A percentile compares a stretch with the other conserved stretches of the same genome.
These are phyloP conservation scores for Blastomyces percursus DNA, from an alignment of 2,329 filamentous ascomycete genomes.

Conservation along the genomic window DNA sequence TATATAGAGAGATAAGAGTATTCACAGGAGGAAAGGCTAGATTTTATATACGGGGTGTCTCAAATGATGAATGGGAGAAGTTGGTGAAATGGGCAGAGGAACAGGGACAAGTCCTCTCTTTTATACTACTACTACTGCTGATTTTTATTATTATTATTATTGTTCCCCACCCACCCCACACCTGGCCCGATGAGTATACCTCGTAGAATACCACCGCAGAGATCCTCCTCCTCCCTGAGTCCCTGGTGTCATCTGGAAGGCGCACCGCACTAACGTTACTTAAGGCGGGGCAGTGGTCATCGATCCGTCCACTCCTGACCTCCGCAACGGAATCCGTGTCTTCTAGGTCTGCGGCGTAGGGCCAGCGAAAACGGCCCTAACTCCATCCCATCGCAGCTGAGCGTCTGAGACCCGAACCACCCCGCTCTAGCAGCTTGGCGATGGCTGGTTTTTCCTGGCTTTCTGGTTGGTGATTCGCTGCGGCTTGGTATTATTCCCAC, in stretches of 20 bases:
- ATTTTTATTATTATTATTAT: too few species aligned
- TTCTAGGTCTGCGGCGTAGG: background rate
- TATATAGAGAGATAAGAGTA: background rate
- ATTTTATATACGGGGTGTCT: background rate
- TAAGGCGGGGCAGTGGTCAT: background rate
- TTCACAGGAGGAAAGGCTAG: background rate
- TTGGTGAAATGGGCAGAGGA: background rate
- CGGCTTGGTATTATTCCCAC: background rate
- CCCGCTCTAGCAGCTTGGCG: background rate
- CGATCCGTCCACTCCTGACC: background rate
- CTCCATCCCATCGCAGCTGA: too few species aligned
- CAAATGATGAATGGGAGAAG: background rate
- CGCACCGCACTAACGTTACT: background rate
- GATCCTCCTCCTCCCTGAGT: too few species aligned
- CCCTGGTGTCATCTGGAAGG: background rate
- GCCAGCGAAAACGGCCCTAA: too few species aligned
- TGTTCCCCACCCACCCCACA: too few species aligned
- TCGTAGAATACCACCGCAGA: too few species aligned
- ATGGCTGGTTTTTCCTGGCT: background rate
- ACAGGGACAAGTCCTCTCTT: too few species aligned
- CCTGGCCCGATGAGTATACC: too few species aligned
- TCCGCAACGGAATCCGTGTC: too few species aligned
- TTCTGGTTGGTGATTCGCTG: background rate
- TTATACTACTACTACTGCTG: too few species aligned
- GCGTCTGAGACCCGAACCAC: background rate